Base-by-base conservation (phyloP, 2,329 filamentous ascomycete species). In the Dothiorella sarmentorum region DNA sequence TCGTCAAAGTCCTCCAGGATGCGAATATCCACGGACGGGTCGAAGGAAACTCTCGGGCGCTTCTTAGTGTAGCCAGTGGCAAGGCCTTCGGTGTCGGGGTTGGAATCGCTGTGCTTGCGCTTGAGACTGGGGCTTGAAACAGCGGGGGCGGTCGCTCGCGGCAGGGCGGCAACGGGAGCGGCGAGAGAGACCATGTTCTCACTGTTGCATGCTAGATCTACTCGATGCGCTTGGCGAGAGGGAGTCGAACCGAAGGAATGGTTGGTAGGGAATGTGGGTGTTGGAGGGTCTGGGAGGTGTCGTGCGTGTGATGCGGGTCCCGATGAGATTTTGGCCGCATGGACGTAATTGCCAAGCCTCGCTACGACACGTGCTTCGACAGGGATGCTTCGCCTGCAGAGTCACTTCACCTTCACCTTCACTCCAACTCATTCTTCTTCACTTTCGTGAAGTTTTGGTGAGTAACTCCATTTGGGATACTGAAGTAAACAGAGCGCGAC, bases 31-130 rank as follows among this genome's bases (percentile, higher is more conserved):
- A 79, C 74, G 49, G 77, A 73, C 42, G 76, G 75, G 58, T 78
- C 72, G 61, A 81, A 82, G 0, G 77, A 76, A 24, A 81, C 79
- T 53, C 73, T 75, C 35, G 74, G 71, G 60, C 71, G 71, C 65
- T 82, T 82, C 38, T 68, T 69, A 33, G 74, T 71, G 55, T 66
- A 70, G 9, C 65, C 64, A 3, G 69, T 66, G 10, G 47, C 13
- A 13, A 13, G 38, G 13, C 22, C 61, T 5, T 67, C 64, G 51
- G 71, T 69, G 53, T 75, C 72, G 49, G 61, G 59, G 62, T 69
- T 66, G 62, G 67, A 64, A 33, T 67, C 69, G 60, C 56, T 47
- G 47, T 71, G 68, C 62, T 70, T 74, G 64, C 71, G 71, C 64
- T 74, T 74, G 55, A 72, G 70, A 66, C 68, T 73, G 66, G 66